Conservation (phyloP, 2,329 filamentous ascomycete genomes). For the Mycosphaerella sp. region DNA sequence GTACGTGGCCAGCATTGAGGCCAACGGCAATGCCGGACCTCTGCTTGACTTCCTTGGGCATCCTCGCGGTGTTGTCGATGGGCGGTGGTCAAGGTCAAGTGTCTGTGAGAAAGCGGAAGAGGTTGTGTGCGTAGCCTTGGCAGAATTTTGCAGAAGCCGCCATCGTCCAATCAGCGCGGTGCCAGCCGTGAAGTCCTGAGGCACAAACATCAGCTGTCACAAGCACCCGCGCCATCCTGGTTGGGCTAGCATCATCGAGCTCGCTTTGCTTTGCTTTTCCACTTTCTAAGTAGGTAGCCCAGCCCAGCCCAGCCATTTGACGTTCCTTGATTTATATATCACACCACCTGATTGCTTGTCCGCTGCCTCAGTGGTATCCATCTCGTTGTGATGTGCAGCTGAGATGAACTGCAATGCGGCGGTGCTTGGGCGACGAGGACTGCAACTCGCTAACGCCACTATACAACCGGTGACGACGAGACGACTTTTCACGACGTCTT, state of each 20-base stretch:
- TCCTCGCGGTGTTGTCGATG: slow-evolving; percentile 34
- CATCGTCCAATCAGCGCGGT: background rate
- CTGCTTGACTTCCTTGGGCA: slow-evolving; percentile 49
- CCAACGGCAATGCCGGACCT: slow-evolving; percentile 53
- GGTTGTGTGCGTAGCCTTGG: slow-evolving; percentile 1
- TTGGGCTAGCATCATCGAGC: slow-evolving; percentile 7
- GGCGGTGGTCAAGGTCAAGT: slow-evolving; percentile 21
- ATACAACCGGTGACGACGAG: slow-evolving; percentile 9
- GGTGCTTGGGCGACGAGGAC: slow-evolving; percentile 18
- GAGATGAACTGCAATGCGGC: slow-evolving; percentile 41
- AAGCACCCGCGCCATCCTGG: background rate
- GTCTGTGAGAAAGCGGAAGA: slow-evolving; percentile 11
- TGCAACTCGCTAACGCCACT: slow-evolving; percentile 14
- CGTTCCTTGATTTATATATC: background rate
- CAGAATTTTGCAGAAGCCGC: background rate
- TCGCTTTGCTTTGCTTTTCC: background rate
- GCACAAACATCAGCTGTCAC: slow-evolving; percentile 1
- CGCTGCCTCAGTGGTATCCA: slow-evolving; percentile 16
- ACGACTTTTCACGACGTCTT: slow-evolving; percentile 8
- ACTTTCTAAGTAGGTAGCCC: background rate
- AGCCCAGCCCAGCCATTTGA: slow-evolving; percentile 8
- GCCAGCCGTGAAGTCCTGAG: background rate
- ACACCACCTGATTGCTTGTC: background rate
- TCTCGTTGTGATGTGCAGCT: slow-evolving; percentile 13
- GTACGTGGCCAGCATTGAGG: slow-evolving; percentile 62